Percentiles rank a stretch among this genome's conserved stretches.
Conservation (phyloP, 495 filamentous ascomycete species). For the Bacidia rubella region DNA sequence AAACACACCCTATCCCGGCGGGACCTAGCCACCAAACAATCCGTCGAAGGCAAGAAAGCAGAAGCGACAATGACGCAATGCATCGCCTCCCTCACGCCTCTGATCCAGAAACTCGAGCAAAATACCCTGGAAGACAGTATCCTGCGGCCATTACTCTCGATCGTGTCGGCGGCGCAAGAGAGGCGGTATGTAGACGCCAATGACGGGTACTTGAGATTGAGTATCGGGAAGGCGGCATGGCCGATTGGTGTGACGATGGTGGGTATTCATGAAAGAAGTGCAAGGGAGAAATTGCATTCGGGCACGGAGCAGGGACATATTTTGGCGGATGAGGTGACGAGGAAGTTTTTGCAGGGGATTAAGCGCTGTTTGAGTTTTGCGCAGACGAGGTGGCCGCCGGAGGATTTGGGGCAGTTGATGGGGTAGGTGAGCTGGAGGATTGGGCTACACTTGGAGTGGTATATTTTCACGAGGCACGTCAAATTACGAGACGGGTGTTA, state of each 20-base stretch:
- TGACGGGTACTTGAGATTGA: constrained; percentile 80
- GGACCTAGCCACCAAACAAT: constrained; percentile 47
- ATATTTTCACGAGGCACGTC: background rate
- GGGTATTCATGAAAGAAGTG: constrained; percentile 93
- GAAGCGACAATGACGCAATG: constrained; percentile 66
- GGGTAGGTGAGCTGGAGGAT: constrained; percentile 28
- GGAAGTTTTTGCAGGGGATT: constrained; percentile 95
- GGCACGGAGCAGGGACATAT: constrained; percentile 78
- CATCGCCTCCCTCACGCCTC: constrained; percentile 70
- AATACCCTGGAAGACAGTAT: constrained; percentile 64
- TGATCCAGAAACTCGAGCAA: constrained; percentile 83
- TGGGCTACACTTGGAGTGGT: background rate
- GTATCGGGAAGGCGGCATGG: constrained; percentile 98
- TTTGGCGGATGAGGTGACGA: constrained; percentile 87
- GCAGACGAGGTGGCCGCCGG: constrained; percentile 89
- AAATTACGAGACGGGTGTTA: background rate
- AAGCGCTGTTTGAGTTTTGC: constrained; percentile 95
- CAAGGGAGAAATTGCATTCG: constrained; percentile 87
- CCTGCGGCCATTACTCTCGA: constrained; percentile 79
- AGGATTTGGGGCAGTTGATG: constrained; percentile 90
- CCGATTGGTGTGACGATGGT: constrained; percentile 99
- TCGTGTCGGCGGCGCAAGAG: constrained; percentile 79
- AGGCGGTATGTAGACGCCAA: constrained; percentile 91
- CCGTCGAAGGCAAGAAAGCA: constrained; percentile 63
- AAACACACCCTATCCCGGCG: constrained; percentile 60